A percentile compares a stretch with the other conserved stretches of the same genome.
Conservation (phyloP, 345 rosid species). For the Brassica cretica region DNA sequence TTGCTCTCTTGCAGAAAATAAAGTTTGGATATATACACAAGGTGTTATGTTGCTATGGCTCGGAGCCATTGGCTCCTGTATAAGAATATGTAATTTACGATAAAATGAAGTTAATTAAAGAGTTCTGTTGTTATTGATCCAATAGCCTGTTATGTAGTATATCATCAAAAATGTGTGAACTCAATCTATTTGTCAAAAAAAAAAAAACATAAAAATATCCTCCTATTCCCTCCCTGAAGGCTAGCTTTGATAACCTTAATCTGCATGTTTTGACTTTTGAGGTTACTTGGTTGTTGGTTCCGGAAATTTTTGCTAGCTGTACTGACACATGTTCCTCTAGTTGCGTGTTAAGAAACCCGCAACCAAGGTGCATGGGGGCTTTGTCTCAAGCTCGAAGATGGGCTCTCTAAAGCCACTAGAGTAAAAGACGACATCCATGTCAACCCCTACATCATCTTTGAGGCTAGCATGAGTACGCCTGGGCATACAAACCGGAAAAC, state of each 20-base stretch:
- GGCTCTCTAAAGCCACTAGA: background rate
- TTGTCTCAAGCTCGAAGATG: conserved; percentile 7
- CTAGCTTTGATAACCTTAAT: background rate
- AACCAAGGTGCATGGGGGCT: conserved; percentile 2
- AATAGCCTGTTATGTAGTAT: conserved; percentile 20
- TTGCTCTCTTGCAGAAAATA: conserved; percentile 33
- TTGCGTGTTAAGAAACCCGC: background rate
- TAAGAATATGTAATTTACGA: conserved; percentile 33
- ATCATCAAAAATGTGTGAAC: conserved; percentile 24
- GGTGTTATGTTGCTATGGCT: conserved; percentile 28
- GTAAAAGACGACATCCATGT: conserved; percentile 1
- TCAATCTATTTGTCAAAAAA: background rate
- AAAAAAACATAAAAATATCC: background rate
- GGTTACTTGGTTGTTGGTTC: background rate
- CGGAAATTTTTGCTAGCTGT: background rate
- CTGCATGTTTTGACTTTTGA: background rate
- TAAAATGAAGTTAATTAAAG: conserved; percentile 16
- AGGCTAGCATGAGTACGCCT: background rate
- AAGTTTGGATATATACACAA: conserved; percentile 27
- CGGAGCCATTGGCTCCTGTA: conserved; percentile 6
- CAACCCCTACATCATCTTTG: background rate
- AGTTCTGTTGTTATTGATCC: conserved; percentile 25
- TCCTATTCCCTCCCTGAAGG: background rate
- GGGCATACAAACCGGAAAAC: no score
- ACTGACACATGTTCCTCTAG: background rate